Base-by-base conservation (phyloP, 768 basidiomycete species). In the Calocera cornea region DNA sequence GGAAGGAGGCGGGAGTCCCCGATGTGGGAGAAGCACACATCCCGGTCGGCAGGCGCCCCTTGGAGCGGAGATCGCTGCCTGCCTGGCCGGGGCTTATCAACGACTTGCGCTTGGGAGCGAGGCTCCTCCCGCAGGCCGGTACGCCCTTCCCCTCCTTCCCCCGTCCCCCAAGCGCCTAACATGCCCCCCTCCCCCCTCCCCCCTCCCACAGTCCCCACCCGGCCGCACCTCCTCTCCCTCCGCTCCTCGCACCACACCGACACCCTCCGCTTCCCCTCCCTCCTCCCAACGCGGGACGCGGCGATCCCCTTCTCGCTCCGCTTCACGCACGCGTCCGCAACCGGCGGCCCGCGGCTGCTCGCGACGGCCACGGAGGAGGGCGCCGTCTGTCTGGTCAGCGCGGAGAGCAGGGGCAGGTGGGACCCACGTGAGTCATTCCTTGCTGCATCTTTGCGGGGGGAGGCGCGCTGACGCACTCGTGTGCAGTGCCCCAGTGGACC, bases 231-330 rank as follows among this genome's bases (percentile, higher is more conserved):
- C 54, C 54, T 29, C 54, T 60, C 54, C 31, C 22, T 60, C 54
- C 54, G 54, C 54, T 60, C 54, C 54, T 60, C 54, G 27, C 7
- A 47, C 44, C 54, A 60, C 54, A 60, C 54, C 54, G 27, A 60
- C 24, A 7, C 19, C 11, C 31, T 60, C 54, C 24, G 27, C 10
- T 60, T 60, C 54, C 54, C 54, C 54, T 60, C 54, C 54, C 54
- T 22, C 22, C 54, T 60, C 54, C 54, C 54, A 12, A 10, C 2
- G 16, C 54, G 54, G 31, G 54, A 60, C 24, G 10, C 24, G 16
- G 14, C 27, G 10, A 60, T 60, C 54, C 54, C 54, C 54, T 60
- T 60, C 54, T 60, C 54, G 2, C 54, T 60, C 54, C 19, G 16
- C 11, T 60, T 60, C 54, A 11, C 31, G 14, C 54, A 33, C 31